Evolutionary conservation across 208 protist species (phyloP), one percentile per base, ranked within the genome.

Genomic region (Leishmania mexicana): DNA sequence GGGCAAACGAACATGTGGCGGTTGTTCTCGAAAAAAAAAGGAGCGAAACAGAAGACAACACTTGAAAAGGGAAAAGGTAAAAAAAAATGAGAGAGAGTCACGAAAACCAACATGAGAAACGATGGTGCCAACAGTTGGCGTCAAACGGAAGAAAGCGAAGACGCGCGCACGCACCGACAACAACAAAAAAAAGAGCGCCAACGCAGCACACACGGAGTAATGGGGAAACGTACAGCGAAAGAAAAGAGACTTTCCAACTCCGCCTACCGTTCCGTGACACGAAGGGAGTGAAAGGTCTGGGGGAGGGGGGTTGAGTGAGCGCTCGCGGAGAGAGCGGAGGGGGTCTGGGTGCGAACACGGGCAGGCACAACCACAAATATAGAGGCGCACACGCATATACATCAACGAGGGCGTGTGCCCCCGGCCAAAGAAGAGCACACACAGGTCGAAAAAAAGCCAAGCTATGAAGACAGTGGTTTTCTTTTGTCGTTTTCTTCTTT

Each of bases 101-200:
- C 17, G 62, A 51, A 57, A 77, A 77, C 70, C 21, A 54, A 73
- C 51, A 74, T 21, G 47, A 83, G 72, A 49, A 40, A 78, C 6
- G 62, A 35, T 10, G 17, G 42, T 15, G 72, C 6, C 17, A 57
- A 65, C 19, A 11, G 40, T 31, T 6, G 4, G 15, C 28, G 24
- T 31, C 24, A 6, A 64, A 64, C 8, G 8, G 45, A 49, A 49
- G 45, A 49, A 49, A 49, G 45, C 45, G 45, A 49, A 49, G 45
- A 13, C 7, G 45, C 45, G 8, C 45, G 45, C 4, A 64, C 28
- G 28, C 28, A 35, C 7, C 21, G 31, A 68, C 3, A 64, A 35
- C 31, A 31, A 31, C 11, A 31, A 64, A 62, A n/a, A 62, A 31
- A 62, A 13, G 19, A 31, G n/a, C 28, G 19, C 58, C 21, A 2